These are phyloP conservation scores for Penicillium pulvis DNA, from an alignment of 495 filamentous ascomycete species.

Conservation along the genomic window DNA sequence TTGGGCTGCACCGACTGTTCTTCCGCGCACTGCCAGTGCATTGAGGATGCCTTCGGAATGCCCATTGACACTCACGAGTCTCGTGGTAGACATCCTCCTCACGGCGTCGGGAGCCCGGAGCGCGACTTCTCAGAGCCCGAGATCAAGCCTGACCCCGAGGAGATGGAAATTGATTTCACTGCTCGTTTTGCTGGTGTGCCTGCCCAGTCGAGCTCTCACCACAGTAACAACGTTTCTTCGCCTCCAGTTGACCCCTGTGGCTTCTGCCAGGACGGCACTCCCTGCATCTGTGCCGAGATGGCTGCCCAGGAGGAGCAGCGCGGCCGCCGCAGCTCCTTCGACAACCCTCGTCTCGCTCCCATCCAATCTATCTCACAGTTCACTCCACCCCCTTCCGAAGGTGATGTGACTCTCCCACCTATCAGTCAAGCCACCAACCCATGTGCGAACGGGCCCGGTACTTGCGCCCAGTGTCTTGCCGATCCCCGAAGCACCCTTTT, in stretches of 20 bases:
- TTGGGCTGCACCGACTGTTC: slow-evolving; percentile 68
- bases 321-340: slow-evolving; percentile 33
- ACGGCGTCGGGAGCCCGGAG: slow-evolving; percentile 31
- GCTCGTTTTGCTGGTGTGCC: slow-evolving; percentile 58
- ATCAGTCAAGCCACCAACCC: slow-evolving; percentile 50
- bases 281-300: slow-evolving; percentile 82
- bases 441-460: slow-evolving; percentile 74
- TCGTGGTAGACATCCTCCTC: slow-evolving; percentile 36
- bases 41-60: slow-evolving; percentile 65
- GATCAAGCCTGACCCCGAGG: slow-evolving; percentile 56
- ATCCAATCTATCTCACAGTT: slow-evolving; percentile 56
- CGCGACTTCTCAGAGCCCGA: slow-evolving; percentile 40
- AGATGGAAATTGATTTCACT: slow-evolving; percentile 77
- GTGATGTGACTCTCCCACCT: slow-evolving; percentile 52
- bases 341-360: slow-evolving; percentile 50
- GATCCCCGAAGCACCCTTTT: slow-evolving; percentile 82
- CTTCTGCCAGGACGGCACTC: slow-evolving; percentile 84
- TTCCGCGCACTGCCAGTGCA: slow-evolving; percentile 63
- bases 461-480: slow-evolving; percentile 74
- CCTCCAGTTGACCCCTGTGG: slow-evolving; percentile 69
- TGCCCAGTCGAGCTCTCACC: slow-evolving; percentile 24
- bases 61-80: slow-evolving; percentile 34
- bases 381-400: slow-evolving; percentile 72
- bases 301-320: slow-evolving; percentile 51
- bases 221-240: slow-evolving; percentile 37